These are phyloP conservation scores for Micractinium conductrix DNA, from an alignment of 139 green algal species.

Conservation along the genomic window DNA sequence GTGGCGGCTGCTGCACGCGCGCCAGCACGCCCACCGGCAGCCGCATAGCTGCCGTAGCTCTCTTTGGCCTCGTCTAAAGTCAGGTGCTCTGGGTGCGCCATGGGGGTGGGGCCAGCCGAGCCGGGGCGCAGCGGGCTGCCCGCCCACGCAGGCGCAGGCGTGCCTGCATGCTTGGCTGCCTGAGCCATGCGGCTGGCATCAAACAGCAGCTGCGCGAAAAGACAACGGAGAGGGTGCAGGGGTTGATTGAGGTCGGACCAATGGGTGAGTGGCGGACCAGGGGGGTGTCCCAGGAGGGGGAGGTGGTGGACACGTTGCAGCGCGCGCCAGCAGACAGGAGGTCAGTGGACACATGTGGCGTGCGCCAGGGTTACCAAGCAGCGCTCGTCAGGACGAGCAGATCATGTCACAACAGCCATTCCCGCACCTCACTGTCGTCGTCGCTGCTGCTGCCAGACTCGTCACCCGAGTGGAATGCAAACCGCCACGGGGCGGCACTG, in stretches of 20 bases:
- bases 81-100: slow-evolving; percentile 1
- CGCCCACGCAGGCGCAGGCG: not conserved
- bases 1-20: not conserved
- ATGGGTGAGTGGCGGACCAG: too few relatives aligned
- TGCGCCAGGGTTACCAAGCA: too few relatives aligned
- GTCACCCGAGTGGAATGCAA: not conserved
- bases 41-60: not conserved
- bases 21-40: not conserved
- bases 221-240: too few relatives aligned
- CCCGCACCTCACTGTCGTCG: slow-evolving; percentile 16
- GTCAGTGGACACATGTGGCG: too few relatives aligned
- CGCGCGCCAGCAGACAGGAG: too few relatives aligned
- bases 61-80: not conserved
- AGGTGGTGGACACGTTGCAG: too few relatives aligned
- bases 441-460: slow-evolving; percentile 14
- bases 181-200: slow-evolving; percentile 32
- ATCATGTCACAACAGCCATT: too few relatives aligned
- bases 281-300: too few relatives aligned
- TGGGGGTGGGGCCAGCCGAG: not conserved
- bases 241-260: too few relatives aligned
- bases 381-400: too few relatives aligned
- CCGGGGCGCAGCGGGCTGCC: not conserved
- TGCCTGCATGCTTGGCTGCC: not conserved
- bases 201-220: not conserved
- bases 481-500: not conserved